phyloP scores from a whole-genome alignment of 129 eudicot genomes.

The Artemisia argyi region DNA sequence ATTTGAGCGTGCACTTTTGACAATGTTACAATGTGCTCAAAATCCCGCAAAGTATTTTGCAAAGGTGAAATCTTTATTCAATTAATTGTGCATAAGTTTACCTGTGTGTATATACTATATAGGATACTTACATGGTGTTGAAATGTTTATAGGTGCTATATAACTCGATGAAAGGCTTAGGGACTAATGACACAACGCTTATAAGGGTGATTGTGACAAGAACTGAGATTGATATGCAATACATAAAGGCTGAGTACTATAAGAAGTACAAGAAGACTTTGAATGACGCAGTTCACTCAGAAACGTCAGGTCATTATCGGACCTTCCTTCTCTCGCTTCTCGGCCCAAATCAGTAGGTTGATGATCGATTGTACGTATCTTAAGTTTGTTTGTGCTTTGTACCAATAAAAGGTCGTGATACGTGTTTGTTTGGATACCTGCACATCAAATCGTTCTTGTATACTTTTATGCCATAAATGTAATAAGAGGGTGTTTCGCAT shows the following conservation, averaged over 20 bases:
- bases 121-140: neutral
- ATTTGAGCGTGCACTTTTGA: constrained; percentile 47
- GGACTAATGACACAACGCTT: constrained; percentile 54
- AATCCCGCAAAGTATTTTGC: constrained; percentile 60
- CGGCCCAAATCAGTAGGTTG: constrained; percentile 45
- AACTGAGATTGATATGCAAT: constrained; percentile 68
- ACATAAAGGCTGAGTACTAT: constrained; percentile 57
- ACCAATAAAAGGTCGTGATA: neutral
- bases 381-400: constrained; percentile 10
- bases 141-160: constrained; percentile 41
- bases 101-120: neutral
- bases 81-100: neutral
- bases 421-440: constrained; percentile 20
- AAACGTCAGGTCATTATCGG: constrained; percentile 57
- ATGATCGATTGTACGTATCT: constrained; percentile 4
- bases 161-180: constrained; percentile 64
- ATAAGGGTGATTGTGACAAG: constrained; percentile 64
- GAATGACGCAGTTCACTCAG: constrained; percentile 55
- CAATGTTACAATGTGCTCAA: constrained; percentile 53
- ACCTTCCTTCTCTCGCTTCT: constrained; percentile 61
- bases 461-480: neutral
- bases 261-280: constrained; percentile 56
- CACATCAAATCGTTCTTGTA: constrained; percentile 12
- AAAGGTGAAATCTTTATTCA: constrained; percentile 41
- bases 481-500: neutral